Percentiles rank a stretch among this genome's conserved stretches.
These are phyloP conservation scores for Suillus alpinus DNA, from an alignment of 768 basidiomycete species.

Conservation along the genomic window DNA sequence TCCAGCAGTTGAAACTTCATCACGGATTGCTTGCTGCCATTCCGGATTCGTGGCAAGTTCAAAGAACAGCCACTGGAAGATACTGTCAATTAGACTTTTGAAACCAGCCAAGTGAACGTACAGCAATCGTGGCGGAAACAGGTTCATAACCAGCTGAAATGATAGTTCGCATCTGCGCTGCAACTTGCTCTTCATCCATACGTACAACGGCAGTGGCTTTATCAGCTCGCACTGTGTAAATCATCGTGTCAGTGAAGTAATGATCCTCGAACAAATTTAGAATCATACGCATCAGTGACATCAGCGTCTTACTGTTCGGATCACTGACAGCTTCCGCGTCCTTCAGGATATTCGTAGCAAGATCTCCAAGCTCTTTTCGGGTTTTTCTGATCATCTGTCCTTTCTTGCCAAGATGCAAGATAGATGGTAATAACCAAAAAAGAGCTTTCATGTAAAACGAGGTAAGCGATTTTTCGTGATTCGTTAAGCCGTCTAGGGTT, in stretches of 20 bases:
- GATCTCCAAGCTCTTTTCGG: conserved; percentile 50
- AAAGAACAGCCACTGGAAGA: conserved; percentile 59
- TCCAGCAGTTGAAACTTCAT: conserved; percentile 44
- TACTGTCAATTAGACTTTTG: conserved; percentile 7
- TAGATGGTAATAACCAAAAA: conserved; percentile 58
- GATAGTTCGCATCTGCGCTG: conserved; percentile 60
- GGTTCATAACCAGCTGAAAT: conserved; percentile 55
- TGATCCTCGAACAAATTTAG: neutral
- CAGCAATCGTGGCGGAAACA: conserved; percentile 35
- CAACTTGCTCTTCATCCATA: conserved; percentile 49
- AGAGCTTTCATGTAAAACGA: conserved; percentile 65
- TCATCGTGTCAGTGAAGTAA: neutral
- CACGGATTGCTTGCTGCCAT: conserved; percentile 55
- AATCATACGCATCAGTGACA: conserved; percentile 53
- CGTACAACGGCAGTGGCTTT: conserved; percentile 34
- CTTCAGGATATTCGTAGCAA: conserved; percentile 51
- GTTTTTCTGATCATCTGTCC: conserved; percentile 55
- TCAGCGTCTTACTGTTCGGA: conserved; percentile 42
- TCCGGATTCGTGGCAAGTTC: conserved; percentile 51
- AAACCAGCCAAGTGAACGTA: conserved; percentile 13
- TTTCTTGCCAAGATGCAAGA: conserved; percentile 55
- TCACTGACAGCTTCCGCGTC: conserved; percentile 50
- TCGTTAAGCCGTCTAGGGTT: conserved; percentile 58
- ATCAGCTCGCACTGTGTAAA: conserved; percentile 40
- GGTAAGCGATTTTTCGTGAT: conserved; percentile 52